Conservation (phyloP, 1,139 yeast genomes). For the Kazachstania sp. region DNA sequence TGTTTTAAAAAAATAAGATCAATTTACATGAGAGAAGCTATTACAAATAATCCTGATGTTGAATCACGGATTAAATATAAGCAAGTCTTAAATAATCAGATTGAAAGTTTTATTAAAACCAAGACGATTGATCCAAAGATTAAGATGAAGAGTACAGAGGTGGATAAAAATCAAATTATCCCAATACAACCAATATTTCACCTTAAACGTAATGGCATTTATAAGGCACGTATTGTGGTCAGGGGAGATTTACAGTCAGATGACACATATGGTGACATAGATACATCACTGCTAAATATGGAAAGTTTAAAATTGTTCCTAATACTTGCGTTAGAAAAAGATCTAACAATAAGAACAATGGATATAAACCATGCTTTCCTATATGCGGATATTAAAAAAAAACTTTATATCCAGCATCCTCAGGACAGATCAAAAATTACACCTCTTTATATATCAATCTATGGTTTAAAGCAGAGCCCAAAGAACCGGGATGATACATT, state of each 20-base stretch:
- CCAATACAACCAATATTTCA: slow-evolving; percentile 4
- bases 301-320: slow-evolving; percentile 5
- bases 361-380: slow-evolving; percentile 10
- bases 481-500: slow-evolving; percentile 5
- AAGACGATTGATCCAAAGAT: slow-evolving; percentile 1
- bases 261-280: slow-evolving; percentile 1
- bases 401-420: slow-evolving; percentile 5
- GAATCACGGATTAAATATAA: background rate
- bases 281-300: slow-evolving; percentile 5
- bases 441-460: slow-evolving; percentile 2
- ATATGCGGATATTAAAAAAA: slow-evolving; percentile 5
- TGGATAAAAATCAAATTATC: background rate
- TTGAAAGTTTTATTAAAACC: slow-evolving; percentile 3
- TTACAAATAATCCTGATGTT: background rate
- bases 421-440: background rate
- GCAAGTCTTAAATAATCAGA: background rate
- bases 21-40: background rate
- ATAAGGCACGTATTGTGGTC: slow-evolving; percentile 6
- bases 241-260: slow-evolving; percentile 6
- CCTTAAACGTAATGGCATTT: slow-evolving; percentile 3
- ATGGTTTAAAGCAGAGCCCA: slow-evolving; percentile 7
- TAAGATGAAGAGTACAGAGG: background rate
- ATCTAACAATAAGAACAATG: slow-evolving; percentile 1
- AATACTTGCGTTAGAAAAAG: slow-evolving; percentile 4
- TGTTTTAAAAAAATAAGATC: background rate